These are phyloP conservation scores for Candida endomychidarum DNA, from an alignment of 805 yeast species.

Conservation along the genomic window DNA sequence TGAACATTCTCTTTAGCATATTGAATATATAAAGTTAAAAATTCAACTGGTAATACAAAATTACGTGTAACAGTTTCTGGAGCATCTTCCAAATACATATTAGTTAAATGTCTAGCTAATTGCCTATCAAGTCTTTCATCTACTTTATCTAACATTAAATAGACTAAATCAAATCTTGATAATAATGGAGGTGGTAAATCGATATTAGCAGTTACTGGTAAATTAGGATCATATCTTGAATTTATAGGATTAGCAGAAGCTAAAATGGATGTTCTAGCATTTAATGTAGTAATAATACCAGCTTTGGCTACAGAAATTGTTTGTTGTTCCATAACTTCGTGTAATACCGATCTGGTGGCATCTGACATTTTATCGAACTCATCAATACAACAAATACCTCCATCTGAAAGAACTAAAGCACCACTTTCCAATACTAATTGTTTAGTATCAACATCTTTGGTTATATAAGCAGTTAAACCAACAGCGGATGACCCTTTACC, in stretches of 20 bases:
- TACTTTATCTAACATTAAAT: constrained; percentile 86
- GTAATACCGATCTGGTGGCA: constrained; percentile 88
- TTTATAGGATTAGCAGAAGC: constrained; percentile 98
- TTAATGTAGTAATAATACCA: constrained; percentile 94
- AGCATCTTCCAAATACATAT: constrained; percentile 84
- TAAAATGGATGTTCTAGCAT: constrained; percentile 92
- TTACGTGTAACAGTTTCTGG: constrained; percentile 68
- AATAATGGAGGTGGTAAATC: constrained; percentile 95
- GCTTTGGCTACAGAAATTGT: constrained; percentile 98
- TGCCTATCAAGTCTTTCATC: constrained; percentile 83
- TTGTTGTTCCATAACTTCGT: constrained; percentile 99
- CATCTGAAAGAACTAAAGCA: constrained; percentile 93
- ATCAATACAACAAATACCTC: constrained; percentile 98
- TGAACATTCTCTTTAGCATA: constrained; percentile 85
- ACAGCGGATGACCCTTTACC: constrained; percentile 99
- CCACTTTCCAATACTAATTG: constrained; percentile 95
- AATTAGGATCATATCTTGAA: constrained; percentile 89
- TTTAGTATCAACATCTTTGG: constrained; percentile 90
- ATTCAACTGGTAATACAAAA: constrained; percentile 81
- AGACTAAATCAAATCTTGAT: constrained; percentile 93
- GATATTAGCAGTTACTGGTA: constrained; percentile 93
- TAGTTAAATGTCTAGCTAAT: constrained; percentile 86
- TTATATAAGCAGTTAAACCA: constrained; percentile 95
- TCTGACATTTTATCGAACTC: constrained; percentile 98
- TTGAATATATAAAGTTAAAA: constrained; percentile 83